These are phyloP conservation scores for Pistacia atlantica DNA, from an alignment of 345 rosid species.

Conservation along the genomic window DNA sequence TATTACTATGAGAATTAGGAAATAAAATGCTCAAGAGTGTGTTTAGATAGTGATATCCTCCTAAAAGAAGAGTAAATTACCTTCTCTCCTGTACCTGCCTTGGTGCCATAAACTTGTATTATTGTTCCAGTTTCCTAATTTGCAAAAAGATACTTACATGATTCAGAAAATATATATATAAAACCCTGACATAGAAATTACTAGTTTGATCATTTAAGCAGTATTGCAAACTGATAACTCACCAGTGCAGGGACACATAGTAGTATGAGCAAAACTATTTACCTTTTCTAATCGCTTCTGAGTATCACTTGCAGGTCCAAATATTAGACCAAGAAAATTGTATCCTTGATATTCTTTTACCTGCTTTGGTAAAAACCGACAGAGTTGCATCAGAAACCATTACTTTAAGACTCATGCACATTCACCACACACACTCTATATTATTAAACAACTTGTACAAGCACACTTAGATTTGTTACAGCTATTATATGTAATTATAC, in stretches of 20 bases:
- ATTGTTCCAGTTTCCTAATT: slow-evolving; percentile 87
- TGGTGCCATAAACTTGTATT: slow-evolving; percentile 64
- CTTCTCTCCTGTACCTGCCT: slow-evolving; percentile 65
- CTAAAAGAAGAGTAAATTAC: slow-evolving; percentile 31
- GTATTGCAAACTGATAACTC: not conserved
- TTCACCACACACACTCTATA: not conserved
- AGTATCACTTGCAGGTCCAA: slow-evolving; percentile 83
- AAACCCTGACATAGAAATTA: not conserved
- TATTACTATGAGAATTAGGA: not conserved
- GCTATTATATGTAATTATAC: not conserved
- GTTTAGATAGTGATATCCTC: not conserved
- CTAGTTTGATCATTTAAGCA: not conserved
- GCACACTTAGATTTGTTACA: not conserved
- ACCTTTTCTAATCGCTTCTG: slow-evolving; percentile 82
- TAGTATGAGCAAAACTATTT: slow-evolving; percentile 23
- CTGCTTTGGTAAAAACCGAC: slow-evolving; percentile 38
- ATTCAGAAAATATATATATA: not conserved
- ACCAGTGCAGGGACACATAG: not conserved
- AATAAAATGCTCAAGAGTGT: not conserved
- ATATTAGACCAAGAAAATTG: slow-evolving; percentile 73
- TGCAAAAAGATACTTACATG: slow-evolving; percentile 12
- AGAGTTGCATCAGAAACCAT: not conserved
- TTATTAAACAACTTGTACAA: not conserved
- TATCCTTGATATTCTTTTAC: slow-evolving; percentile 69
- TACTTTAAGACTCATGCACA: not conserved